These are phyloP conservation scores for Fusarium liriodendri DNA, from an alignment of 2,329 filamentous ascomycete species.

Conservation along the genomic window DNA sequence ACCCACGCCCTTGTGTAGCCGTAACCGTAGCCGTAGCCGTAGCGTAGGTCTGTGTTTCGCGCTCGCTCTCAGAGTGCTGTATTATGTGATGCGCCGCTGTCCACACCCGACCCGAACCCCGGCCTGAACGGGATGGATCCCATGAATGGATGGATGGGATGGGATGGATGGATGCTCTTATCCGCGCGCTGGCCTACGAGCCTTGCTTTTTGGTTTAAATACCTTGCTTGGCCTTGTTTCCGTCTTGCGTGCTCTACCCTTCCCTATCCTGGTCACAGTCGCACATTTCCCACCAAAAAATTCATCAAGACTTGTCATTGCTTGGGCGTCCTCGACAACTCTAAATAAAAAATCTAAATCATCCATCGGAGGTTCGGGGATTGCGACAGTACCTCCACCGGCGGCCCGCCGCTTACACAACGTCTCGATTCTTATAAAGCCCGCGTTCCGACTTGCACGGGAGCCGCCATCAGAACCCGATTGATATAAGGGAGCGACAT, in stretches of 20 bases:
- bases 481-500: conserved; percentile 3
- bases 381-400: conserved; percentile 26
- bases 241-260: conserved; percentile 6
- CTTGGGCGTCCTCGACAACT: neutral
- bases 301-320: neutral
- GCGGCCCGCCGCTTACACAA: conserved; percentile 30
- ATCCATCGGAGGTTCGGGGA: conserved; percentile 33
- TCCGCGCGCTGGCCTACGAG: conserved; percentile 14
- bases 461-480: neutral
- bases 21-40: neutral
- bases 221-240: conserved; percentile 29
- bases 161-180: conserved; percentile 27
- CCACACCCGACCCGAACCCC: conserved; percentile 8
- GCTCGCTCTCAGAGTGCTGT: neutral
- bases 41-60: neutral
- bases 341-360: conserved; percentile 3
- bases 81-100: neutral
- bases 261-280: neutral
- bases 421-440: conserved; percentile 10
- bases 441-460: conserved; percentile 19
- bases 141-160: conserved; percentile 7
- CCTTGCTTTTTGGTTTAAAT: conserved; percentile 31
- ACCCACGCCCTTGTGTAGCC: conserved; percentile 28
- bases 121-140: conserved; percentile 22
- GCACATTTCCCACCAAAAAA: neutral